Evolutionary conservation across 495 filamentous ascomycete genomes (phyloP).

Genomic region (Elasticomyces elasticus): DNA sequence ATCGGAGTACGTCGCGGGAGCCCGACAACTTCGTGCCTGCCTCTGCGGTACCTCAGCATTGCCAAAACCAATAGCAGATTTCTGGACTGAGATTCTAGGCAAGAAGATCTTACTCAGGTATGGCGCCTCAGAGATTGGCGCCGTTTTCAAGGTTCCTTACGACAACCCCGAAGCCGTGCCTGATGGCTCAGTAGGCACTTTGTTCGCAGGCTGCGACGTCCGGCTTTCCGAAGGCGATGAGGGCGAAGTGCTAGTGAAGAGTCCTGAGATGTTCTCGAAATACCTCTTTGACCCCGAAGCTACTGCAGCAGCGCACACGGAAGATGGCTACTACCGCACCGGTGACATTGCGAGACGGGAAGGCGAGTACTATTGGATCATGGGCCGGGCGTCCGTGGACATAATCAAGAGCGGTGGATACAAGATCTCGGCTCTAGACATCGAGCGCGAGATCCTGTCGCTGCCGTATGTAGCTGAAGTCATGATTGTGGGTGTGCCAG

Average conservation of each 20-base stretch:
- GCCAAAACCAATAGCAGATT: conserved; percentile 38
- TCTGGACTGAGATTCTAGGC: conserved; percentile 37
- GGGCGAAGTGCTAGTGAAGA: conserved; percentile 37
- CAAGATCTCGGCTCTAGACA: conserved; percentile 39
- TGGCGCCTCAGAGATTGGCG: conserved; percentile 41
- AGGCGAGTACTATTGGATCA: conserved; percentile 40
- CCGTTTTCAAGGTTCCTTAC: conserved; percentile 37
- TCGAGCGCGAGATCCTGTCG: conserved; percentile 36
- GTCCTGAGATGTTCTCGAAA: conserved; percentile 37
- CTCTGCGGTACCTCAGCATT: conserved; percentile 41
- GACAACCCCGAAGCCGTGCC: conserved; percentile 29
- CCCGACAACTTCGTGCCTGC: conserved; percentile 34
- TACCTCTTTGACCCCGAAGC: conserved; percentile 37
- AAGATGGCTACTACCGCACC: conserved; percentile 40
- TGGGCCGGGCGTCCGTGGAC: conserved; percentile 39
- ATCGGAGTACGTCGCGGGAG: conserved; percentile 33
- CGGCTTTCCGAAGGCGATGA: conserved; percentile 30
- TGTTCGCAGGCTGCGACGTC: conserved; percentile 29
- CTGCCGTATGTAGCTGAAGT: conserved; percentile 36
- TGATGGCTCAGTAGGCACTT: conserved; percentile 37
- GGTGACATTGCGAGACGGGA: conserved; percentile 41
- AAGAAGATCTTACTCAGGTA: conserved; percentile 39
- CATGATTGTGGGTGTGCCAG: conserved; percentile 39
- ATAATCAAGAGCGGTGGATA: conserved; percentile 41
- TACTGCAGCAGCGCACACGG: conserved; percentile 33